Evolutionary conservation across 2,329 filamentous ascomycete genomes (phyloP), one percentile per base, ranked within the genome.

Genomic region (Aspergillus fumigatiaffinis): DNA sequence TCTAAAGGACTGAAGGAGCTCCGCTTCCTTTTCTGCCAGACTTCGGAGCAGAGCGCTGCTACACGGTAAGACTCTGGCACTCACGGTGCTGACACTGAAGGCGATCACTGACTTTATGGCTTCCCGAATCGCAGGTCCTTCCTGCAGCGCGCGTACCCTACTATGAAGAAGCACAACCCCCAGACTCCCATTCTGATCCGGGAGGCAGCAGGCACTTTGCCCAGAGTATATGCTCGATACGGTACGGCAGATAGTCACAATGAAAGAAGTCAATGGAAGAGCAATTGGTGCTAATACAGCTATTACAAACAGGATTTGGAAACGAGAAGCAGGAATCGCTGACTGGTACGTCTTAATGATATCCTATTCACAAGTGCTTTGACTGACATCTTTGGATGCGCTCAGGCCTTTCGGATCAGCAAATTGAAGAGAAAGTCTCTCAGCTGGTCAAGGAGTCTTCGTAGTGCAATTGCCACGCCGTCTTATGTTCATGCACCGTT

Each of bases 121-220:
- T 58, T 47, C 55, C 28, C 25, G 25, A 32, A 9, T 44, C 38
- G 1, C 53, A 97, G 94, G 76, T 87, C 89, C 29, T 99, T 99
- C 79, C 83, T 99, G 65, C 88, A 88, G 64, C 87, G 91, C 74
- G 87, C 92, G 65, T 99, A 99, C 78, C 94, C 94, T 50, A 94
- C 90, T 59, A 97, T 99, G 93, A 99, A 99, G 87, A 95, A 96
- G 83, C 90, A 93, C 84, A 99, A 99, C 81, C 94, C 94, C 56
- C 82, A 90, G 77, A 92, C 85, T 51, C 94, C 94, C 54, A 97
- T 99, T 77, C 82, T 99, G 82, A 87, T 99, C 71, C 90, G 94
- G 73, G 94, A 97, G 82, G 94, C 93, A 53, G 80, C 85, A 67
- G 91, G 90, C 71, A 91, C 90, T 54, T 80, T 89, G 73, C 93